Percentiles rank a stretch among this genome's conserved stretches.
Evolutionary conservation across 306 rosid species (phyloP).

Genomic region (Dalbergia cochinchinensis): DNA sequence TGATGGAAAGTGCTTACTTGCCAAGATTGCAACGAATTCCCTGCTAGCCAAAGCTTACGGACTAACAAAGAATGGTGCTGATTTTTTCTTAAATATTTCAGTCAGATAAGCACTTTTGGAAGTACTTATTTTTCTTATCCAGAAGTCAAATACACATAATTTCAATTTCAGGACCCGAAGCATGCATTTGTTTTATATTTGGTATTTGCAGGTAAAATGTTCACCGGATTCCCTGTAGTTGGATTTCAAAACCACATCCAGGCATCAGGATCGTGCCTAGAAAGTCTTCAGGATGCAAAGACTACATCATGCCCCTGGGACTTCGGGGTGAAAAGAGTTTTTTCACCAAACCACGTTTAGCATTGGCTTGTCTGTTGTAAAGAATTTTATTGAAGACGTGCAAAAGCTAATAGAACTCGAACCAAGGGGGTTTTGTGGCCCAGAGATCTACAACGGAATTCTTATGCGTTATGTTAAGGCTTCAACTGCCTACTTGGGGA

Average conservation of each 20-base stretch:
- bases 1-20: constrained; percentile 58
- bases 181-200: not conserved
- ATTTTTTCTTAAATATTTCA: not conserved
- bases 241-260: constrained; percentile 66
- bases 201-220: constrained; percentile 48
- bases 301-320: constrained; percentile 69
- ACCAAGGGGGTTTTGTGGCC: constrained; percentile 39
- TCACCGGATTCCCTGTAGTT: constrained; percentile 66
- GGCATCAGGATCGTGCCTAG: constrained; percentile 69
- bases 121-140: not conserved
- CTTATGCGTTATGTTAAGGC: constrained; percentile 48
- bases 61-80: constrained; percentile 67
- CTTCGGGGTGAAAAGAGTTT: constrained; percentile 41
- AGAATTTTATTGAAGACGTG: constrained; percentile 47
- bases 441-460: constrained; percentile 46
- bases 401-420: constrained; percentile 46
- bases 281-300: constrained; percentile 34
- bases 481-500: constrained; percentile 52
- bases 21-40: constrained; percentile 42
- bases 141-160: too few species aligned
- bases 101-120: not conserved
- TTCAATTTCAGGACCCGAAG: not conserved
- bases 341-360: constrained; percentile 61
- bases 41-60: constrained; percentile 62
- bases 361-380: constrained; percentile 46